Evolutionary conservation across 2,329 filamentous ascomycete species (phyloP).

Genomic region (Fusarium setosum): DNA sequence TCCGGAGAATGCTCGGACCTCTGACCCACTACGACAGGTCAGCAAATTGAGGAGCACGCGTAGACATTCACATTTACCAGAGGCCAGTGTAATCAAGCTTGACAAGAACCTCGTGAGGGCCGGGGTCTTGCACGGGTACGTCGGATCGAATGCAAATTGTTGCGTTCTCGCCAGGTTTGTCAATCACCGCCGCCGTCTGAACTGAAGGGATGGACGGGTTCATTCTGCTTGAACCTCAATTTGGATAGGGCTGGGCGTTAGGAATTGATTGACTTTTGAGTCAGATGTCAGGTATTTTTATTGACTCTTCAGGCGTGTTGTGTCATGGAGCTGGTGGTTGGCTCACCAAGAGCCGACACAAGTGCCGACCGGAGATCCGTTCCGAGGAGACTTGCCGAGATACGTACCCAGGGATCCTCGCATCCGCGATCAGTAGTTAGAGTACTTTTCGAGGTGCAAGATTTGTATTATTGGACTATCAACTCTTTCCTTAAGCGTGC

Average conservation of each 20-base stretch:
- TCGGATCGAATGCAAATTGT: slow-evolving; percentile 6
- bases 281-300: too few relatives aligned
- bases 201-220: background rate
- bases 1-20: slow-evolving; percentile 44
- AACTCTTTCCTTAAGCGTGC: background rate
- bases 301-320: too few relatives aligned
- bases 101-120: slow-evolving; percentile 16
- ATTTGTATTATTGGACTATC: too few relatives aligned
- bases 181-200: slow-evolving; percentile 32
- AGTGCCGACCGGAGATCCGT: too few relatives aligned
- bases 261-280: too few relatives aligned
- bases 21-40: slow-evolving; percentile 40
- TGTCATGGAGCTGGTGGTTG: too few relatives aligned
- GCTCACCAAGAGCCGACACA: background rate
- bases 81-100: slow-evolving; percentile 33
- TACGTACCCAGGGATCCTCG: background rate
- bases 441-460: background rate
- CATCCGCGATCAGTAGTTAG: background rate
- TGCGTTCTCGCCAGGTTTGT: slow-evolving; percentile 23
- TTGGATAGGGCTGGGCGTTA: background rate
- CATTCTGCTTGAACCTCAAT: slow-evolving; percentile 9
- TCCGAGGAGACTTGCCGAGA: too few relatives aligned
- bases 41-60: accelerated
- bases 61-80: slow-evolving; percentile 19
- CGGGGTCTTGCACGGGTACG: slow-evolving; percentile 4